These are phyloP conservation scores for Fulvia fulva DNA, from an alignment of 2,329 filamentous ascomycete genomes.

Conservation along the genomic window DNA sequence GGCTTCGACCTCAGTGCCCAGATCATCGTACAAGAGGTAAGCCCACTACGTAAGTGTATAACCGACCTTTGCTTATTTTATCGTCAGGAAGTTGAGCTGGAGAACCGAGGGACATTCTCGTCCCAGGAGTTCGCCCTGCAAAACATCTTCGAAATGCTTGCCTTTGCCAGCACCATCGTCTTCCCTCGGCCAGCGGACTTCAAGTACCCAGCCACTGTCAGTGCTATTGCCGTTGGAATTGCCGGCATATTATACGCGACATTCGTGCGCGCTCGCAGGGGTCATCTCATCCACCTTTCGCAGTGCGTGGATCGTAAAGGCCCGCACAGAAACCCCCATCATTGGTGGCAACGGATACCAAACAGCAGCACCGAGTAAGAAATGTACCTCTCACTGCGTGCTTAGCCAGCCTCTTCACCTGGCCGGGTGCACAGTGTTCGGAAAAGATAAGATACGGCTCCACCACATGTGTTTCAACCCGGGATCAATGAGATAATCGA, in stretches of 20 bases:
- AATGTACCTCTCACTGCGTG: background rate
- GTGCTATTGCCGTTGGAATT: constrained; percentile 49
- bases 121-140: constrained; percentile 64
- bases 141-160: constrained; percentile 61
- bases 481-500: too few relatives aligned
- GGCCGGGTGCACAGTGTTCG: too few relatives aligned
- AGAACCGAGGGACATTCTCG: constrained; percentile 63
- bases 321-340: background rate
- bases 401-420: too few relatives aligned
- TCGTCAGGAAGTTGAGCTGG: constrained; percentile 33
- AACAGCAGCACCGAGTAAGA: background rate
- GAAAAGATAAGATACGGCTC: too few relatives aligned
- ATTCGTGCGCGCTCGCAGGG: constrained; percentile 56
- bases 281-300: constrained; percentile 55
- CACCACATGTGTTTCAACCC: too few relatives aligned
- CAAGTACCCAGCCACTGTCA: constrained; percentile 56
- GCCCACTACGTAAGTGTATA: too few relatives aligned
- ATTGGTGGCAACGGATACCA: background rate
- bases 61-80: background rate
- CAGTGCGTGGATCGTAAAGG: background rate
- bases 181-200: constrained; percentile 63
- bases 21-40: constrained; percentile 43
- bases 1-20: constrained; percentile 48
- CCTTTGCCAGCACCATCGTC: constrained; percentile 62
- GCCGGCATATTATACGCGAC: constrained; percentile 52